Conservation (phyloP, 1,284 basidiomycete species). For the Phaffia rhodozyma region DNA sequence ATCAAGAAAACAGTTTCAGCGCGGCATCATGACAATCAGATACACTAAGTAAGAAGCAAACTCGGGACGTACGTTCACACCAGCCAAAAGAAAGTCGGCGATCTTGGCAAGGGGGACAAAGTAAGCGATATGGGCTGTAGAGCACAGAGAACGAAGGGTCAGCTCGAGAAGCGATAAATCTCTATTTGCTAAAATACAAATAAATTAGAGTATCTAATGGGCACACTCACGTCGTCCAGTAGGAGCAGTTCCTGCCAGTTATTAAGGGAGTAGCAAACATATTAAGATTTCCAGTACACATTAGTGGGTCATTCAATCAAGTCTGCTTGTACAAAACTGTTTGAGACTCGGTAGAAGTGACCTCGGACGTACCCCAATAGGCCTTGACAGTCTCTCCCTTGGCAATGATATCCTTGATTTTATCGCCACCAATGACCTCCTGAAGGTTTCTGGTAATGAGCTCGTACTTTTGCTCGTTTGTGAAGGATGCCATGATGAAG, state of each 20-base stretch:
- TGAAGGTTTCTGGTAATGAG: slow-evolving; percentile 77
- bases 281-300: not conserved
- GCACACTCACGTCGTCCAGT: slow-evolving; percentile 74
- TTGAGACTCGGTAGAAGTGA: slow-evolving; percentile 1
- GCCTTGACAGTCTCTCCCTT: slow-evolving; percentile 65
- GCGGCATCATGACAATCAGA: slow-evolving; percentile 9
- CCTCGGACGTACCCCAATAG: slow-evolving; percentile 65
- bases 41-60: not conserved
- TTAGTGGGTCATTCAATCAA: no score
- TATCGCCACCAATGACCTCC: slow-evolving; percentile 77
- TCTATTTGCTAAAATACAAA: not conserved
- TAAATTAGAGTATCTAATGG: not conserved
- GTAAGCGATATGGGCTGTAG: slow-evolving; percentile 86
- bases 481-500: no score
- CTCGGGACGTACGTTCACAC: slow-evolving; percentile 50
- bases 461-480: slow-evolving; percentile 52
- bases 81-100: slow-evolving; percentile 88
- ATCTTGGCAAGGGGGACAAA: slow-evolving; percentile 93
- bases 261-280: slow-evolving; percentile 13
- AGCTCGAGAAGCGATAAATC: not conserved
- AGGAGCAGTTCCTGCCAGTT: slow-evolving; percentile 65
- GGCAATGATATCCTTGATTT: slow-evolving; percentile 63
- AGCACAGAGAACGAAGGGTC: slow-evolving; percentile 4
- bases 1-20: not conserved
- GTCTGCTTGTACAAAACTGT: not conserved